A percentile compares a stretch with the other conserved stretches of the same genome.
phyloP scores from a whole-genome alignment of 2,329 filamentous ascomycete species.

The Anthostomella pinea region DNA sequence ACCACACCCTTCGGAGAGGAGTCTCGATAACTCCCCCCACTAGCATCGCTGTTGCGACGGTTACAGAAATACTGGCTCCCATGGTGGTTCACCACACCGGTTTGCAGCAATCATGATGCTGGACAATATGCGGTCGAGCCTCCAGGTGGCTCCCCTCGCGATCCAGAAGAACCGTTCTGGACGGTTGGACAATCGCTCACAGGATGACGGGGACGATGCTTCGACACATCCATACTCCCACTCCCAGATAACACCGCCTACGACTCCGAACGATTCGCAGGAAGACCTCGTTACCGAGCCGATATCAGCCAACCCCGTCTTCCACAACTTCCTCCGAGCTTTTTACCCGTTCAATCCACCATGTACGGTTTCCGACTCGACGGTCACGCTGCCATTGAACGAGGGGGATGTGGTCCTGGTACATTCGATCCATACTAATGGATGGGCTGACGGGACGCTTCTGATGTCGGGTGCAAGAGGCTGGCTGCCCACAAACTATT shows the following conservation, averaged over 20 bases:
- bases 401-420: slow-evolving; percentile 91
- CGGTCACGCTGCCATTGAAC: slow-evolving; percentile 82
- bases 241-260: slow-evolving; percentile 72
- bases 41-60: slow-evolving; percentile 20
- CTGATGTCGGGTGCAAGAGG: slow-evolving; percentile 81
- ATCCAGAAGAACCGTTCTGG: slow-evolving; percentile 44
- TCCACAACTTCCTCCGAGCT: slow-evolving; percentile 92
- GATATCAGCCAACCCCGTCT: slow-evolving; percentile 58
- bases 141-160: slow-evolving; percentile 58
- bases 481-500: slow-evolving; percentile 98
- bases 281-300: slow-evolving; percentile 50
- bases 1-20: no score
- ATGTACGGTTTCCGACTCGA: slow-evolving; percentile 73
- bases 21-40: slow-evolving; percentile 9
- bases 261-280: slow-evolving; percentile 68
- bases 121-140: slow-evolving; percentile 53
- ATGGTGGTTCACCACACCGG: slow-evolving; percentile 36
- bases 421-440: slow-evolving; percentile 96
- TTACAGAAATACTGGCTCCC: slow-evolving; percentile 25
- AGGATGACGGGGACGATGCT: slow-evolving; percentile 25
- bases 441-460: slow-evolving; percentile 95
- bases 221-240: slow-evolving; percentile 43
- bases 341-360: slow-evolving; percentile 89
- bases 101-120: slow-evolving; percentile 45
- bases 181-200: slow-evolving; percentile 26